These are phyloP conservation scores for Rhynchospora breviuscula DNA, from an alignment of 176 grass and related monocot genomes.

Conservation along the genomic window DNA sequence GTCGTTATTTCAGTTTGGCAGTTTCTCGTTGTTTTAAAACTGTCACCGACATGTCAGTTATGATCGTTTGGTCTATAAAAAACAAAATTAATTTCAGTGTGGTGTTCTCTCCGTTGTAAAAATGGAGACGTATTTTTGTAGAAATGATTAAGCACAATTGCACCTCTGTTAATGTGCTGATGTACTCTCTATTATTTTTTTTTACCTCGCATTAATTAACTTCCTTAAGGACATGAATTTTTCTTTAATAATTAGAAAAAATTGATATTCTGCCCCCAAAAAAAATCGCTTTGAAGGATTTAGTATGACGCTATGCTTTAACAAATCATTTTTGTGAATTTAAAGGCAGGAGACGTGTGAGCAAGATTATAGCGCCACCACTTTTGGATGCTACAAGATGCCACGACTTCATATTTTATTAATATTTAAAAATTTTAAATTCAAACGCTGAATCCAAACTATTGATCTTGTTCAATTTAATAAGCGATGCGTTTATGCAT, in stretches of 20 bases:
- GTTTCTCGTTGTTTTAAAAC: constrained; percentile 24
- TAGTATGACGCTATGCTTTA: neutral
- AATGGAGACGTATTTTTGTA: neutral
- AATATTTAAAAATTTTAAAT: too few relatives aligned
- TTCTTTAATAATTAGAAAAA: neutral
- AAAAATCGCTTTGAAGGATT: neutral
- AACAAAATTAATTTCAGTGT: neutral
- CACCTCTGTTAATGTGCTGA: too few relatives aligned
- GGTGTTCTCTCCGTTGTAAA: neutral
- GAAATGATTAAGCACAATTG: too few relatives aligned
- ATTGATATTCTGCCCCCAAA: neutral
- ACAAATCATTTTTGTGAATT: neutral
- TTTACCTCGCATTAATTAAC: too few relatives aligned
- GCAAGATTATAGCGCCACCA: too few relatives aligned
- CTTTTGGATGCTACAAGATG: too few relatives aligned
- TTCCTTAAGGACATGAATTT: neutral
- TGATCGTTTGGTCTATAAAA: neutral
- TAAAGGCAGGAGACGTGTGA: neutral
- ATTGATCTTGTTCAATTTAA: too few relatives aligned
- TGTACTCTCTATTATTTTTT: too few relatives aligned
- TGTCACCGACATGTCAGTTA: constrained; percentile 23
- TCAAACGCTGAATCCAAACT: too few relatives aligned
- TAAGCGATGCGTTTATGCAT: too few relatives aligned
- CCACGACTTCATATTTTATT: too few relatives aligned
- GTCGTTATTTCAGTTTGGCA: constrained; percentile 27